These are phyloP conservation scores for Mortierella sp. DNA, from an alignment of 371 early-diverging fungal species.

Conservation along the genomic window DNA sequence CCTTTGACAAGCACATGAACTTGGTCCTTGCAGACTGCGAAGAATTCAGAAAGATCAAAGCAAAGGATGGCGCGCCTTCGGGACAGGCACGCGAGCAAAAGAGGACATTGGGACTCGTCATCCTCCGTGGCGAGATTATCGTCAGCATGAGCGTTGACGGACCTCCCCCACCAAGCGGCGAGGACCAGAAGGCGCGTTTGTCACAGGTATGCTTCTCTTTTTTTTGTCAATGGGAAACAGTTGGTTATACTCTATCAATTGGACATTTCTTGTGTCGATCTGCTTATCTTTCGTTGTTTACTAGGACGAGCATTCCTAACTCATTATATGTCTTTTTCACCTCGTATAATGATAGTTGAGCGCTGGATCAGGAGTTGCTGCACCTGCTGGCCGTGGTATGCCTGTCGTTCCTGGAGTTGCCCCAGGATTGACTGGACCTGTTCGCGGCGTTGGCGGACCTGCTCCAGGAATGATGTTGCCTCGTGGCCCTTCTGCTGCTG, in stretches of 20 bases:
- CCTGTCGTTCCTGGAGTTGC: slow-evolving; percentile 79
- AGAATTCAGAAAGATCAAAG: slow-evolving; percentile 93
- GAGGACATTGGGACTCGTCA: slow-evolving; percentile 93
- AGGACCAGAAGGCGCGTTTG: slow-evolving; percentile 69
- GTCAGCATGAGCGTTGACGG: slow-evolving; percentile 94
- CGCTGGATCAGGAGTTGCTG: slow-evolving; percentile 82
- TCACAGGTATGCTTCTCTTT: slow-evolving; percentile 39
- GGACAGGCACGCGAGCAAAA: slow-evolving; percentile 77
- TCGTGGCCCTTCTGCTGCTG: slow-evolving; percentile 61
- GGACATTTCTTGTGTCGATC: background rate
- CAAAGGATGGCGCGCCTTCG: slow-evolving; percentile 63
- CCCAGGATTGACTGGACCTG: slow-evolving; percentile 87
- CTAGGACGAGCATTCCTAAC: background rate
- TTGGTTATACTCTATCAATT: background rate
- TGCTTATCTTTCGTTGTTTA: background rate
- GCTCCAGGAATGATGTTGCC: slow-evolving; percentile 87
- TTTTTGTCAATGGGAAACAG: too few species aligned
- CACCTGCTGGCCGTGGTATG: slow-evolving; percentile 94
- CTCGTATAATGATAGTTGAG: slow-evolving; percentile 48
- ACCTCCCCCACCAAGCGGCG: slow-evolving; percentile 86
- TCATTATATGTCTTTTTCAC: background rate
- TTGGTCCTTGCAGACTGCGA: slow-evolving; percentile 97
- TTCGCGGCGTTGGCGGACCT: slow-evolving; percentile 94
- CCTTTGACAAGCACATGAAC: slow-evolving; percentile 99
- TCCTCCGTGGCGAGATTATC: slow-evolving; percentile 94